Conservation (phyloP, 805 yeast species). For the Cyberlindnera euphorbiae region DNA sequence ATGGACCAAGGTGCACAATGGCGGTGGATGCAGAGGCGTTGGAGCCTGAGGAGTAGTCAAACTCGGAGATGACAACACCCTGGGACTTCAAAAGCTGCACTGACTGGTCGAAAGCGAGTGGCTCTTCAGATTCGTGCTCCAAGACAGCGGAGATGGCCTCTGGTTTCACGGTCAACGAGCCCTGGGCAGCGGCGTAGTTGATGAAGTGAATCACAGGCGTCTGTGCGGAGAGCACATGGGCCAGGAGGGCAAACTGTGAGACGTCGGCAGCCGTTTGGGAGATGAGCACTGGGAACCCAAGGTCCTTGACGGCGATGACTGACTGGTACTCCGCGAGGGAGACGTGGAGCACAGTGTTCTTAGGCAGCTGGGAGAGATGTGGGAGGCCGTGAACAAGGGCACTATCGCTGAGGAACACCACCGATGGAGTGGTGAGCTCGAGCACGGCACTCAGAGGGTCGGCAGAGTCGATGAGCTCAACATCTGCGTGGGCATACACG, state of each 20-base stretch:
- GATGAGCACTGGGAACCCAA: slow-evolving; percentile 57
- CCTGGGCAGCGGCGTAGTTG: slow-evolving; percentile 22
- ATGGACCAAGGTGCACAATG: slow-evolving; percentile 33
- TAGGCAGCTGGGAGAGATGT: slow-evolving; percentile 36
- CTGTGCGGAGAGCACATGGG: slow-evolving; percentile 50
- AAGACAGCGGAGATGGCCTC: slow-evolving; percentile 8
- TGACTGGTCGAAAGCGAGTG: slow-evolving; percentile 6
- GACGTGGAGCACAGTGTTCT: slow-evolving; percentile 55
- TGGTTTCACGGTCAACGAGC: slow-evolving; percentile 15
- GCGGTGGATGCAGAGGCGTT: slow-evolving; percentile 42
- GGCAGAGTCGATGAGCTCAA: slow-evolving; percentile 15
- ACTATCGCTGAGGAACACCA: slow-evolving; percentile 46
- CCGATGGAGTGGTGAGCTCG: slow-evolving; percentile 3
- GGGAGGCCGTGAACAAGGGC: slow-evolving; percentile 60
- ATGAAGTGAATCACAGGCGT: slow-evolving; percentile 73
- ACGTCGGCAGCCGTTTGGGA: slow-evolving; percentile 59
- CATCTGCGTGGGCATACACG: slow-evolving; percentile 2
- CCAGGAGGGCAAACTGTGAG: slow-evolving; percentile 47
- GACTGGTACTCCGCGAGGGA: slow-evolving; percentile 63
- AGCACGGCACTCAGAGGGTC: slow-evolving; percentile 14
- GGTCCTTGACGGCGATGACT: slow-evolving; percentile 69
- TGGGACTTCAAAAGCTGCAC: slow-evolving; percentile 26
- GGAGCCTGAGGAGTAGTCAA: slow-evolving; percentile 39
- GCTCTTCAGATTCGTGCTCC: slow-evolving; percentile 27
- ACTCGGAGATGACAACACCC: slow-evolving; percentile 26